A percentile compares a stretch with the other conserved stretches of the same genome.
phyloP scores from a whole-genome alignment of 1,139 yeast species.

The Scheffersomyces quercinus region DNA sequence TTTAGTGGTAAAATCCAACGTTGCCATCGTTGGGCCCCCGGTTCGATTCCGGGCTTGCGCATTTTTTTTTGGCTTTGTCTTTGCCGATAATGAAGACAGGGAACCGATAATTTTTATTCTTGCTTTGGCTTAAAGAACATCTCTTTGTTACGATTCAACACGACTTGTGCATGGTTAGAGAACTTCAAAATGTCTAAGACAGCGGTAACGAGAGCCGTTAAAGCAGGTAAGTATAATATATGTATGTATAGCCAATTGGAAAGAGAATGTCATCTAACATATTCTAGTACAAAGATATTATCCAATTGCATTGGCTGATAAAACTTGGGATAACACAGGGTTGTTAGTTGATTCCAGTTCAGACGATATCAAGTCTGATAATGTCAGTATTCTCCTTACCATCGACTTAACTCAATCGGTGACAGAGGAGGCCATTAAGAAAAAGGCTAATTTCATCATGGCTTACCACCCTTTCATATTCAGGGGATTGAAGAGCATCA shows the following conservation, averaged over 20 bases:
- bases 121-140: background rate
- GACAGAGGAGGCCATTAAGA: constrained; percentile 75
- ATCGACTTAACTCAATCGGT: constrained; percentile 85
- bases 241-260: background rate
- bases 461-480: constrained; percentile 97
- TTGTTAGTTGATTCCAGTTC: constrained; percentile 68
- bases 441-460: constrained; percentile 55
- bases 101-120: background rate
- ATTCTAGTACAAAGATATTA: constrained; percentile 61
- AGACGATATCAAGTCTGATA: constrained; percentile 14
- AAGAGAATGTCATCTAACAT: constrained; percentile 11
- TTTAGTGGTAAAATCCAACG: constrained; percentile 13
- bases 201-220: constrained; percentile 48
- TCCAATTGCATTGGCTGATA: constrained; percentile 77
- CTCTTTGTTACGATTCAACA: background rate
- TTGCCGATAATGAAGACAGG: background rate
- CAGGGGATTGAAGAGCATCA: constrained; percentile 79
- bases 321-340: constrained; percentile 94
- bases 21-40: constrained; percentile 14
- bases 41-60: constrained; percentile 14
- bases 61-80: constrained; percentile 3
- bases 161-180: background rate
- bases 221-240: constrained; percentile 34
- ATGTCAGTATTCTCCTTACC: constrained; percentile 61
- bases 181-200: constrained; percentile 29